Percentiles rank a stretch among this genome's conserved stretches.
phyloP scores from a whole-genome alignment of 176 grass and related monocot species.

The Typha latifolia region DNA sequence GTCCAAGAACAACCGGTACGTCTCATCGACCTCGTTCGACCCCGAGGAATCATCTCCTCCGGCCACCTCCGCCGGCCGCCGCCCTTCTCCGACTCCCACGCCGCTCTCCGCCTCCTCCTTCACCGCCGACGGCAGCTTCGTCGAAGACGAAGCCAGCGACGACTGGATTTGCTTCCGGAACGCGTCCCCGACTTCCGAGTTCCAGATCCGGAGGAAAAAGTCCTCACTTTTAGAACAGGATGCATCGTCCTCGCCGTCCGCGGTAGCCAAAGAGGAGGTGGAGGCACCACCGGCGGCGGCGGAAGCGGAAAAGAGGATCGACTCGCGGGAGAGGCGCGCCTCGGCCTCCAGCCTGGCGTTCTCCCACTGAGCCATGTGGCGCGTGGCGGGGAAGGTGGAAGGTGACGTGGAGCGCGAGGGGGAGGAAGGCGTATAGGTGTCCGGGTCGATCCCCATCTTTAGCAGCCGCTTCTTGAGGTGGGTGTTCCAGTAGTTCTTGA shows the following conservation, averaged over 20 bases:
- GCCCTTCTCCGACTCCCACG: slow-evolving; percentile 13
- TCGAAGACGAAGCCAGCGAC: neutral
- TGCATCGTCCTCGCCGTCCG: slow-evolving; percentile 16
- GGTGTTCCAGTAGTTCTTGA: slow-evolving; percentile 99
- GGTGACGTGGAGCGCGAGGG: slow-evolving; percentile 22
- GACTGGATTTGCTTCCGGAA: slow-evolving; percentile 36
- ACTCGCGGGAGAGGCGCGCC: slow-evolving; percentile 60
- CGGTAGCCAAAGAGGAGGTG: slow-evolving; percentile 19
- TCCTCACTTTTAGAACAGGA: slow-evolving; percentile 11
- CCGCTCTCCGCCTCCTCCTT: slow-evolving; percentile 17
- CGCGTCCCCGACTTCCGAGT: slow-evolving; percentile 74
- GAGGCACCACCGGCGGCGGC: slow-evolving; percentile 29
- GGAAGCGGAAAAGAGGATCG: slow-evolving; percentile 33
- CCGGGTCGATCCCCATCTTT: slow-evolving; percentile 31
- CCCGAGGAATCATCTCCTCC: slow-evolving; percentile 46
- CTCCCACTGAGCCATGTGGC: slow-evolving; percentile 94
- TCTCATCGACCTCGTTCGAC: slow-evolving; percentile 39
- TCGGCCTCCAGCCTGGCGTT: slow-evolving; percentile 74
- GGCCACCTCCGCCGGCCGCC: slow-evolving; percentile 11
- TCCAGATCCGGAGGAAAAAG: slow-evolving; percentile 84
- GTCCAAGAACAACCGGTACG: slow-evolving; percentile 59
- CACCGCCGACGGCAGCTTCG: neutral
- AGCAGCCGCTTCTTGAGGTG: slow-evolving; percentile 86
- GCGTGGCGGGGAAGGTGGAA: slow-evolving; percentile 33
- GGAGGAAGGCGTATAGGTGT: slow-evolving; percentile 3